A percentile compares a stretch with the other conserved stretches of the same genome.
These are phyloP conservation scores for Kappamyces sp. DNA, from an alignment of 192 early-diverging fungal genomes.

Conservation along the genomic window DNA sequence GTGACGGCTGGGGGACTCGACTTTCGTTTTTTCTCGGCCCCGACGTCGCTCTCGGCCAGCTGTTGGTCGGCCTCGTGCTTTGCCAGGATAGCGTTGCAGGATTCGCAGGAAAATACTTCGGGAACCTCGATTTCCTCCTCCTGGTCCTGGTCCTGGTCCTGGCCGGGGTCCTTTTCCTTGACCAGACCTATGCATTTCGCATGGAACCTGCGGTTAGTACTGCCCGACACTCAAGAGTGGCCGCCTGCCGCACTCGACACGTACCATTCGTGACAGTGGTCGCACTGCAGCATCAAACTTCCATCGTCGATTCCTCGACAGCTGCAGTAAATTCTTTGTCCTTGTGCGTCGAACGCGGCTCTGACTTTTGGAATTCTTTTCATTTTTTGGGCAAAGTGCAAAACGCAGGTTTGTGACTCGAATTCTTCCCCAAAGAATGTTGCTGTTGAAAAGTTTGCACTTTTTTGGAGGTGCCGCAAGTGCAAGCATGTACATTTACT, in stretches of 20 bases:
- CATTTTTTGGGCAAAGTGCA: constrained; percentile 1
- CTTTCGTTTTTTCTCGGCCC: constrained; percentile 3
- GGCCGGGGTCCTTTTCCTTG: not conserved
- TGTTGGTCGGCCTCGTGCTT: no score
- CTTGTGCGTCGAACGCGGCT: constrained; percentile 1
- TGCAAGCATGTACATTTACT: constrained; percentile 5
- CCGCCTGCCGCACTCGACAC: no score
- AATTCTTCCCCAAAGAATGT: no score
- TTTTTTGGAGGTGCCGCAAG: not conserved
- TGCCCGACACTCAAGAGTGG: no score
- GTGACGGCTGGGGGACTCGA: not conserved
- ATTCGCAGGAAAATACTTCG: no score
- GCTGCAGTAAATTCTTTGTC: constrained; percentile 61
- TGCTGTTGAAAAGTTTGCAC: constrained; percentile 1
- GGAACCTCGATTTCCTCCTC: not conserved
- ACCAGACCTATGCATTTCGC: not conserved
- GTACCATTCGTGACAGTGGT: constrained; percentile 64
- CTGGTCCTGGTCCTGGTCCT: not conserved
- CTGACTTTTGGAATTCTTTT: not conserved
- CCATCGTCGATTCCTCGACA: constrained; percentile 64
- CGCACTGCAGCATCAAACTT: constrained; percentile 72
- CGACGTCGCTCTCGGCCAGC: not conserved
- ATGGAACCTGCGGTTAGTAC: no score
- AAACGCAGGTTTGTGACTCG: no score
- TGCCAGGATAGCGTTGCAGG: no score